These are phyloP conservation scores for Bertia moriformis DNA, from an alignment of 2,329 filamentous ascomycete species.

Conservation along the genomic window DNA sequence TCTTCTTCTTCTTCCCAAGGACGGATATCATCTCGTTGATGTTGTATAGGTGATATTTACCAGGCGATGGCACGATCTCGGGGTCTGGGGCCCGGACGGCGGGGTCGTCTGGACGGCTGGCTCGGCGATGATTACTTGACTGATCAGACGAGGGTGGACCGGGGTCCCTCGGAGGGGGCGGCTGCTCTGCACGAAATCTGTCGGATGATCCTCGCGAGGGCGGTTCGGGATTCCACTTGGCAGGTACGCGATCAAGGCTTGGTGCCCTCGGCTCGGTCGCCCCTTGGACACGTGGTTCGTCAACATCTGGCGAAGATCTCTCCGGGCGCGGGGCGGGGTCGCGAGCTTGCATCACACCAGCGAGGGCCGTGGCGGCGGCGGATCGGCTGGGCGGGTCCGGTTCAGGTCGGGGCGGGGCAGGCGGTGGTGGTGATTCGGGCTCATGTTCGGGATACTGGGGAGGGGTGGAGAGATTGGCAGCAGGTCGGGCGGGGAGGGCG, in stretches of 20 bases:
- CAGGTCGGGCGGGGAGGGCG: conserved; percentile 7
- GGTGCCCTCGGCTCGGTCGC: no score
- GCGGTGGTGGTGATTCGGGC: not conserved
- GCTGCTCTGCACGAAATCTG: conserved; percentile 4
- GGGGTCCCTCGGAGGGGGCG: not conserved
- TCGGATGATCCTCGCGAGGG: no score
- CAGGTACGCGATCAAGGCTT: no score
- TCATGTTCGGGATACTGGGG: not conserved
- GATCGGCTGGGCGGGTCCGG: not conserved
- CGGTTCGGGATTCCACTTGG: no score
- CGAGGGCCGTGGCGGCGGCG: no score
- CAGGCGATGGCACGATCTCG: conserved; percentile 26
- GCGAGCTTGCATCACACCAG: no score
- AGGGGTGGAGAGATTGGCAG: conserved; percentile 1
- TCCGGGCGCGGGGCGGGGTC: no score
- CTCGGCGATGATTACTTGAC: not conserved
- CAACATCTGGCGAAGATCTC: no score
- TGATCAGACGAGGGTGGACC: not conserved
- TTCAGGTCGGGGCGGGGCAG: not conserved
- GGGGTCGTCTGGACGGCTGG: not conserved
- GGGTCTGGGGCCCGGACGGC: conserved; percentile 21
- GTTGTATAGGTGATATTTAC: conserved; percentile 50
- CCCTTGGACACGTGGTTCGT: no score
- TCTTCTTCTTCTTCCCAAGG: conserved; percentile 54
- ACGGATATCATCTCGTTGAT: conserved; percentile 54